Base-by-base conservation (phyloP, 352 stramenopile species). In the Pythium periplocum region DNA sequence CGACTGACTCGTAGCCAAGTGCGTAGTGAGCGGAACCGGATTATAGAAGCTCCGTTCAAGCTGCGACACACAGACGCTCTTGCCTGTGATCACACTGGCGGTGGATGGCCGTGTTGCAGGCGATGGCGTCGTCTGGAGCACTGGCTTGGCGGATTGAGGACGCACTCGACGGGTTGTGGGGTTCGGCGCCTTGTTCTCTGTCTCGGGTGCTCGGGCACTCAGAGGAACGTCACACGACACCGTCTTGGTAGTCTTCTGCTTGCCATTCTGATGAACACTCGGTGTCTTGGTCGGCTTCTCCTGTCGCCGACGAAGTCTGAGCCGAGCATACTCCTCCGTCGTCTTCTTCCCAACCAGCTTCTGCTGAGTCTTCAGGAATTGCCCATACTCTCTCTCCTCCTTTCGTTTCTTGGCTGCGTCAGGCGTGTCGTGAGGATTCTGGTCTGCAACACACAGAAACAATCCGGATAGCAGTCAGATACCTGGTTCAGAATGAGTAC, bases 281-380 rank as follows among this genome's bases (percentile, higher is more conserved):
- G 54, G 66, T 44, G 68, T 71, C 2, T 68, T 61, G 17, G 57
- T 61, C 1, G 51, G 49, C 4, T 61, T 55, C 43, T 73, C 64
- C 44, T 75, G 64, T 1, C 71, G 69, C 2, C 59, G 69, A 7
- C 82, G 59, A 37, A 87, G 37, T 9, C 74, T 74, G 12, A 83
- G 42, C 6, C 57, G 55, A 6, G 69, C 72, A 41, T 78, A 79
- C 38, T 85, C 68, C 32, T 83, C 69, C 2, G 73, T 71, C 4
- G 64, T 79, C 57, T 85, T 87, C 61, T 59, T 76, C 17, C 72
- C 65, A 4, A 75, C 5, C 6, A 85, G 61, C 55, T 66, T 77
- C 32, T 77, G 73, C 45, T 83, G 68, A 5, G 45, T 48, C 12
- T 66, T 55, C 2, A 64, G 55, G 9, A 75, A 62, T 45, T 73